These are phyloP conservation scores for Serendipita sp. DNA, from an alignment of 768 basidiomycete genomes.

Conservation along the genomic window DNA sequence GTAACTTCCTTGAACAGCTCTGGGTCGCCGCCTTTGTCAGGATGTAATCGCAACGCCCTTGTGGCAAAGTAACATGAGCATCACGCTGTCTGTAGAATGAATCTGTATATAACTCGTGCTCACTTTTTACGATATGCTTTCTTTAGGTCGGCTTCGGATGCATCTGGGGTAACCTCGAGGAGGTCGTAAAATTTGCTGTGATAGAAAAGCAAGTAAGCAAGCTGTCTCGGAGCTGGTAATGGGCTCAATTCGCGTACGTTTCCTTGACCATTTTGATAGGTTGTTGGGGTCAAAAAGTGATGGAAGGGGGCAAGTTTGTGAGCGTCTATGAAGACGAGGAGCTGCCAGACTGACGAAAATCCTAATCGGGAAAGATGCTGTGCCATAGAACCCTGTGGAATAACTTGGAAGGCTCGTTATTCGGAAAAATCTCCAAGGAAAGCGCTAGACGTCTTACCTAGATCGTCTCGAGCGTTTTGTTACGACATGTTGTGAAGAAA, in stretches of 20 bases:
- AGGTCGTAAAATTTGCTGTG: conserved; percentile 82
- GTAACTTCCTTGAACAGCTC: conserved; percentile 96
- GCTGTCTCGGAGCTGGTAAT: background rate
- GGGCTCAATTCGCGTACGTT: conserved; percentile 8
- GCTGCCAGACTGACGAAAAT: background rate
- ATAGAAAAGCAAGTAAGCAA: background rate
- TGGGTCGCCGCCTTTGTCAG: conserved; percentile 91
- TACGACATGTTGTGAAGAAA: background rate
- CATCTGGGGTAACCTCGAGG: conserved; percentile 65
- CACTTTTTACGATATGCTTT: conserved; percentile 94
- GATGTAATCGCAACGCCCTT: conserved; percentile 73
- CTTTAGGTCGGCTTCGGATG: conserved; percentile 75
- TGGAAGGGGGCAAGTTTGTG: background rate
- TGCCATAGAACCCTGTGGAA: background rate
- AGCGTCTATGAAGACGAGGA: background rate
- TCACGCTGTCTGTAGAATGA: background rate
- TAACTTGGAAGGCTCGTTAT: background rate
- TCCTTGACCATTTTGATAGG: conserved; percentile 11
- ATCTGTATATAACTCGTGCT: conserved; percentile 7
- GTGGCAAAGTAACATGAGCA: conserved; percentile 6
- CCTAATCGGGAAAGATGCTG: background rate
- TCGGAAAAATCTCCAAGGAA: background rate
- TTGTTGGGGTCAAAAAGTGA: background rate
- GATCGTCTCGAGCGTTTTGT: background rate
- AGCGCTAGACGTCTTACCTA: background rate